These are phyloP conservation scores for Chloropicon primus DNA, from an alignment of 139 green algal genomes.

Conservation along the genomic window DNA sequence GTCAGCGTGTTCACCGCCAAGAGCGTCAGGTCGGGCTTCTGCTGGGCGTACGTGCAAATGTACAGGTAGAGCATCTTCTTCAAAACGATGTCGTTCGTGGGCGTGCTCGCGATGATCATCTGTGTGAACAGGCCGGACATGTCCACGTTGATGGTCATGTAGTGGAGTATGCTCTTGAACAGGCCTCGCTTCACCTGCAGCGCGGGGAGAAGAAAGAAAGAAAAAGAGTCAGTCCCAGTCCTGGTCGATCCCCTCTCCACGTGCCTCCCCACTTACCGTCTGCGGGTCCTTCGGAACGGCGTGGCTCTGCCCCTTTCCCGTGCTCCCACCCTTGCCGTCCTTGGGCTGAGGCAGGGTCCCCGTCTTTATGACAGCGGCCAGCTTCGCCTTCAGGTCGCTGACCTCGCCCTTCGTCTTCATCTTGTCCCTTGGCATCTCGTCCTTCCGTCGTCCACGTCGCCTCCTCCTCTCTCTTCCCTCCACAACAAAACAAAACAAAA, in stretches of 20 bases:
- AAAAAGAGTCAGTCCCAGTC: not conserved
- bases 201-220: not conserved
- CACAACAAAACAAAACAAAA: too few species aligned
- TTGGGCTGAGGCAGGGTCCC: conserved; percentile 17
- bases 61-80: conserved; percentile 99
- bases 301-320: not conserved
- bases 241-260: too few species aligned
- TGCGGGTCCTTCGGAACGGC: not conserved
- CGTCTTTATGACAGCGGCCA: conserved; percentile 25
- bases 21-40: conserved; percentile 64
- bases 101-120: conserved; percentile 14
- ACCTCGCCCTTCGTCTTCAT: conserved; percentile 23
- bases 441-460: conserved; percentile 17
- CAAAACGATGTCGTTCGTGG: conserved; percentile 55
- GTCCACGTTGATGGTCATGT: conserved; percentile 88
- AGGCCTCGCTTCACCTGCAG: conserved; percentile 40
- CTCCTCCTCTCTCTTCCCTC: too few species aligned
- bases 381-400: conserved; percentile 26
- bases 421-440: conserved; percentile 18
- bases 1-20: conserved; percentile 75
- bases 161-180: conserved; percentile 76
- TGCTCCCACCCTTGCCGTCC: not conserved
- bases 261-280: not conserved
- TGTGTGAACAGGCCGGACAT: conserved; percentile 75
- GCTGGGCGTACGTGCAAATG: conserved; percentile 62